Evolutionary conservation across 2,329 filamentous ascomycete genomes (phyloP).

Genomic region (Phialemoniopsis sp.): DNA sequence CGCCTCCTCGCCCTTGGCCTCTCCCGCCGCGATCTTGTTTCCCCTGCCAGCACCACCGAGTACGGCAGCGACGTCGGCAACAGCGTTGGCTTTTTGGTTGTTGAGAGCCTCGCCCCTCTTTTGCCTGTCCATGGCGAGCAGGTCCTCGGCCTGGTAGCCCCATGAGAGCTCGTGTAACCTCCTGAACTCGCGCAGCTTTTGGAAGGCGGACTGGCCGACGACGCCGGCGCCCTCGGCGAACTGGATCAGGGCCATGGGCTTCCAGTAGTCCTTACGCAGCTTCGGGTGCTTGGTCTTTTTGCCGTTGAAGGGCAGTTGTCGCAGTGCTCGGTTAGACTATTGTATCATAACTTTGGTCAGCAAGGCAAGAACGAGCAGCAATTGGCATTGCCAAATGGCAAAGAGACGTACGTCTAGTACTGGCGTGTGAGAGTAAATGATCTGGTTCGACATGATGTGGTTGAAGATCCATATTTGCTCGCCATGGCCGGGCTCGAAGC

Average conservation of each 20-base stretch:
- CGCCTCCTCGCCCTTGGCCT: constrained; percentile 4
- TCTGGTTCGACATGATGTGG: constrained; percentile 44
- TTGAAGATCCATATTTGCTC: constrained; percentile 55
- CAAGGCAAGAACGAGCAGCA: background rate
- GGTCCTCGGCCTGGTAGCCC: constrained; percentile 34
- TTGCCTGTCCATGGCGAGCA: constrained; percentile 33
- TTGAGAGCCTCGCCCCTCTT: constrained; percentile 50
- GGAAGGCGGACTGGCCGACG: constrained; percentile 56
- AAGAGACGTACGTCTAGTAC: constrained; percentile 36
- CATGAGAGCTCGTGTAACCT: constrained; percentile 59
- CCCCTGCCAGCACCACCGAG: constrained; percentile 47
- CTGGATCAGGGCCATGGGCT: constrained; percentile 54
- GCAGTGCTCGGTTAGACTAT: constrained; percentile 19
- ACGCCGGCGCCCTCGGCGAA: constrained; percentile 48
- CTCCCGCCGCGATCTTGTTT: constrained; percentile 33
- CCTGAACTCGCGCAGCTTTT: constrained; percentile 62
- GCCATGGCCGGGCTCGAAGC: constrained; percentile 37
- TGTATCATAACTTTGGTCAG: background rate
- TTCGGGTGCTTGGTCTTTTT: constrained; percentile 62
- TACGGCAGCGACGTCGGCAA: constrained; percentile 61
- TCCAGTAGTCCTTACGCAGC: constrained; percentile 67
- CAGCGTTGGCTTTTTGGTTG: constrained; percentile 56
- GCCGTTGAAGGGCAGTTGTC: constrained; percentile 55
- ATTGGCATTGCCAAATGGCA: too few species aligned
- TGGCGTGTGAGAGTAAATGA: constrained; percentile 47